Conservation (phyloP, 2,329 filamentous ascomycete species). For the Calycina marina region DNA sequence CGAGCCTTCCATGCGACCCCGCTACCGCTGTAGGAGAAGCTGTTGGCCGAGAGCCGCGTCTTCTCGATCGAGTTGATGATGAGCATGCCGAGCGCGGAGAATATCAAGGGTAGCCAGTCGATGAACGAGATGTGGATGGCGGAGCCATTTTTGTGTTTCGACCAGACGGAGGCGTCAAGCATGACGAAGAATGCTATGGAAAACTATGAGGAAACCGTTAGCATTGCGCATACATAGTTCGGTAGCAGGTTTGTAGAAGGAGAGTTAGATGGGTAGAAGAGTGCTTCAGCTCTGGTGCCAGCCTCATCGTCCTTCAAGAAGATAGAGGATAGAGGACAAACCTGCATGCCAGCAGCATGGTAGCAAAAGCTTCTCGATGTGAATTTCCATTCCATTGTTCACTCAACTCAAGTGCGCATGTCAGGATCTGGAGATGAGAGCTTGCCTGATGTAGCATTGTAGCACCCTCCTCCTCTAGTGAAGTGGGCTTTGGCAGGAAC, state of each 20-base stretch:
- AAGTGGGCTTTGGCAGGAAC: no score
- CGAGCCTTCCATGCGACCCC: constrained; percentile 56
- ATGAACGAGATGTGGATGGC: constrained; percentile 49
- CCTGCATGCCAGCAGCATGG: no score
- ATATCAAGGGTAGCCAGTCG: constrained; percentile 57
- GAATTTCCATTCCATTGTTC: no score
- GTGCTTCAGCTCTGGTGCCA: no score
- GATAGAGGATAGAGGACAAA: no score
- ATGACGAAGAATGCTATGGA: constrained; percentile 55
- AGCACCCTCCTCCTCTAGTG: no score
- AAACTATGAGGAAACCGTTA: constrained; percentile 32
- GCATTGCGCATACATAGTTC: not conserved
- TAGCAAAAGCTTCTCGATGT: no score
- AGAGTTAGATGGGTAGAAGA: not conserved
- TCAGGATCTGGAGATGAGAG: no score
- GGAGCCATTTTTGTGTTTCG: constrained; percentile 43
- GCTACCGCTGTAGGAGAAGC: constrained; percentile 45
- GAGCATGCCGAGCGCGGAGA: constrained; percentile 52
- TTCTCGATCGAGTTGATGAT: constrained; percentile 61
- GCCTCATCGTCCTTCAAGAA: no score
- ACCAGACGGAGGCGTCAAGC: constrained; percentile 54
- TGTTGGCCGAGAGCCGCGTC: constrained; percentile 46
- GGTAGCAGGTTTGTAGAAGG: not conserved
- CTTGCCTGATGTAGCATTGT: no score
- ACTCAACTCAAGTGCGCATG: no score